A percentile compares a stretch with the other conserved stretches of the same genome.
Evolutionary conservation across 2,329 filamentous ascomycete genomes (phyloP).

Genomic region (Colletotrichum sp.): DNA sequence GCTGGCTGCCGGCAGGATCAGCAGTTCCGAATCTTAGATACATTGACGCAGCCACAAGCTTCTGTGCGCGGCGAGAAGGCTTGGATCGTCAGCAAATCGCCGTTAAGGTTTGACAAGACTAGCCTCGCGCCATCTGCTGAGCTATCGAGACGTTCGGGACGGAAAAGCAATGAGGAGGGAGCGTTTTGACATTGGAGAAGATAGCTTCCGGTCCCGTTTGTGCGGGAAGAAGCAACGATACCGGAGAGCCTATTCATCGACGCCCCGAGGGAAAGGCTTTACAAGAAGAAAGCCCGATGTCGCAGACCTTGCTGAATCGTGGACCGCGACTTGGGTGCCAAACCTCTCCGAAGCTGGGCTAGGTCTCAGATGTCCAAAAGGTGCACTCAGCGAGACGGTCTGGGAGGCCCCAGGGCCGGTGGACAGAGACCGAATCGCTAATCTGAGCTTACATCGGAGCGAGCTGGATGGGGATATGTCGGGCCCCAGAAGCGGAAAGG

Average conservation of each 20-base stretch:
- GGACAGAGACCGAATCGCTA: not conserved
- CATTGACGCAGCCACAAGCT: not conserved
- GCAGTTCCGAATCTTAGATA: not conserved
- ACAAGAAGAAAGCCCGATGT: not conserved
- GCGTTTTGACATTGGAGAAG: not conserved
- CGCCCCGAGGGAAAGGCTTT: not conserved
- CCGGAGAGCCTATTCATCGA: not conserved
- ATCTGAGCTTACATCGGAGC: not conserved
- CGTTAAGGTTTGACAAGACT: not conserved
- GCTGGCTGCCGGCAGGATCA: not conserved
- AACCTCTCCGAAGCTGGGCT: not conserved
- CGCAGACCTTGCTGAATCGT: not conserved
- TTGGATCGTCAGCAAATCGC: not conserved
- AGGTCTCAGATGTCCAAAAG: not conserved
- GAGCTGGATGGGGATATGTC: not conserved
- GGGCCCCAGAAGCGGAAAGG: not conserved
- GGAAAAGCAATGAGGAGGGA: not conserved
- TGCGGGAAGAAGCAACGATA: not conserved
- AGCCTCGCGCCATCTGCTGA: not conserved
- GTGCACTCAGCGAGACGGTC: not conserved
- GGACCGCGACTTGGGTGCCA: not conserved
- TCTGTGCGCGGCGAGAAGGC: not conserved
- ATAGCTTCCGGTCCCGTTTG: not conserved
- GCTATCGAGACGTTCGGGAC: not conserved
- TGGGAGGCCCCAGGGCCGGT: not conserved